A percentile compares a stretch with the other conserved stretches of the same genome.
Evolutionary conservation across 2,329 filamentous ascomycete species (phyloP).

Genomic region (Orbilia javanica): DNA sequence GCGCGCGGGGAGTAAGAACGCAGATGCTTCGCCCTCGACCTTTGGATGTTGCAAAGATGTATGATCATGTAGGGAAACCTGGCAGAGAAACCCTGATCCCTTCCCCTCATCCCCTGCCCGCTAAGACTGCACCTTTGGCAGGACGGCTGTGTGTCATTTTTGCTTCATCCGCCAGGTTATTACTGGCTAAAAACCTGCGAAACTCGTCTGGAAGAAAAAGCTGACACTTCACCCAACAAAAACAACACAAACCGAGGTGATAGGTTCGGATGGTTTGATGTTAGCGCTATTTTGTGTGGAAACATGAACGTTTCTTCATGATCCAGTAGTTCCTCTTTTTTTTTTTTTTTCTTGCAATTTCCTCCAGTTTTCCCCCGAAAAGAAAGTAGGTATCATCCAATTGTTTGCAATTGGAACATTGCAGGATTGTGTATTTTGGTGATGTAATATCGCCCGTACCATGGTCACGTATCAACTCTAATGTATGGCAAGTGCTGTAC

Average conservation of each 20-base stretch:
- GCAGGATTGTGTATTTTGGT: constrained; percentile 38
- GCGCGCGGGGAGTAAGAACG: not conserved
- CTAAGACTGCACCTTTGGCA: constrained; percentile 36
- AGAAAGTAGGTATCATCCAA: too few relatives aligned
- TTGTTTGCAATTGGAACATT: constrained; percentile 22
- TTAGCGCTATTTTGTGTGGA: too few relatives aligned
- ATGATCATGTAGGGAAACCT: not conserved
- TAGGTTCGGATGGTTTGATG: not conserved
- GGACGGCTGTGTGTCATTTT: constrained; percentile 36
- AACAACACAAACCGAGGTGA: constrained; percentile 26
- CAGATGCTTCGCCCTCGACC: not conserved
- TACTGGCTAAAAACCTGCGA: not conserved
- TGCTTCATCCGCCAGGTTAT: not conserved
- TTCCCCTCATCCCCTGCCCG: constrained; percentile 19
- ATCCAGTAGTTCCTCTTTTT: too few relatives aligned
- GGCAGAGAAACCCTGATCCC: constrained; percentile 27
- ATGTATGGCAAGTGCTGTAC: not conserved
- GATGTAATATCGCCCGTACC: constrained; percentile 28
- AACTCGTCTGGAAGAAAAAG: not conserved
- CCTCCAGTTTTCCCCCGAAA: too few relatives aligned
- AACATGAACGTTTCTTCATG: too few relatives aligned
- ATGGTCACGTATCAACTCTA: constrained; percentile 1
- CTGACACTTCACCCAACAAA: constrained; percentile 40
- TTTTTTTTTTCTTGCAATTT: not conserved
- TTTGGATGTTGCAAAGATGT: not conserved